Percentiles rank a stretch among this genome's conserved stretches.
phyloP scores from a whole-genome alignment of 441 rosid species.

The Hypseocharis bilobata region DNA sequence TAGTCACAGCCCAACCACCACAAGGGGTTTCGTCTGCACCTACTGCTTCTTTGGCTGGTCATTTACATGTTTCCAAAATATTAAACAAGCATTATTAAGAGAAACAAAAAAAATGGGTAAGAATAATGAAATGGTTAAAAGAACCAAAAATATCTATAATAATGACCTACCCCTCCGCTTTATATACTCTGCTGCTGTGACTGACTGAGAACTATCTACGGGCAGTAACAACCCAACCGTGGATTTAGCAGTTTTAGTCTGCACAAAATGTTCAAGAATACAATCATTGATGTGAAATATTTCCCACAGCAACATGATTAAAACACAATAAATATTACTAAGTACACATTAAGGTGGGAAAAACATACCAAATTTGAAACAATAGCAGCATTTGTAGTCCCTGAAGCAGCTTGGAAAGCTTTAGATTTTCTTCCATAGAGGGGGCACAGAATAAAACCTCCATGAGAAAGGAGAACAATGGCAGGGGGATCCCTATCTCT shows the following conservation, averaged over 20 bases:
- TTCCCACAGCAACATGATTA: not conserved
- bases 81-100: slow-evolving; percentile 1
- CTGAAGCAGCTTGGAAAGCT: slow-evolving; percentile 94
- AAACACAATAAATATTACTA: slow-evolving; percentile 2
- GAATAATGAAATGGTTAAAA: slow-evolving; percentile 2
- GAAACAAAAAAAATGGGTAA: slow-evolving; percentile 4
- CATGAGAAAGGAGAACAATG: slow-evolving; percentile 54
- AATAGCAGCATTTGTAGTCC: slow-evolving; percentile 76
- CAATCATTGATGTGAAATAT: slow-evolving; percentile 8
- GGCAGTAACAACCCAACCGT: slow-evolving; percentile 66
- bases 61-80: slow-evolving; percentile 17
- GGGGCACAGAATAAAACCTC: slow-evolving; percentile 82
- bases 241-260: slow-evolving; percentile 91
- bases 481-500: slow-evolving; percentile 97
- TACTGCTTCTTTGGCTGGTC: slow-evolving; percentile 87
- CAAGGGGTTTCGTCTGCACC: slow-evolving; percentile 90
- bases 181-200: slow-evolving; percentile 59
- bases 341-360: slow-evolving; percentile 18
- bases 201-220: slow-evolving; percentile 65
- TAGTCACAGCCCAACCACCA: slow-evolving; percentile 89
- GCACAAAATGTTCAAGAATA: slow-evolving; percentile 28
- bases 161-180: slow-evolving; percentile 60
- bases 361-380: slow-evolving; percentile 66
- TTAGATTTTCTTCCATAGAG: slow-evolving; percentile 96
- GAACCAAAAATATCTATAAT: slow-evolving; percentile 6